Conservation (phyloP, 371 early-diverging fungal genomes). For the Mucor sp. region DNA sequence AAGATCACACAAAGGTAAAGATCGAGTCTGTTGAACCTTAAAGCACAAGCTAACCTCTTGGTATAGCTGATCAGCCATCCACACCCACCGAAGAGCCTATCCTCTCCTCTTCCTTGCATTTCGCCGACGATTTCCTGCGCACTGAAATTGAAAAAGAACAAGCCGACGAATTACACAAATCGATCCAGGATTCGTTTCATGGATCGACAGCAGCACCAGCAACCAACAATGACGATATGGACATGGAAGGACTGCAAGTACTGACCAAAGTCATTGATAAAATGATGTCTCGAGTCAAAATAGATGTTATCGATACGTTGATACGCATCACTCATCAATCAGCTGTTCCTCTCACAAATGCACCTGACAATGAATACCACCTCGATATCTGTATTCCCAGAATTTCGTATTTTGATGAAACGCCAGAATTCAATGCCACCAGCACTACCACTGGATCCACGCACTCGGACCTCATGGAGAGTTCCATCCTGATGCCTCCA, state of each 20-base stretch:
- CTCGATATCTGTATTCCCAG: slow-evolving; percentile 59
- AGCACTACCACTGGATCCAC: slow-evolving; percentile 4
- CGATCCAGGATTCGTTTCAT: slow-evolving; percentile 59
- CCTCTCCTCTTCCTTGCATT: slow-evolving; percentile 81
- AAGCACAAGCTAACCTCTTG: no score
- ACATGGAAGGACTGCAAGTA: slow-evolving; percentile 66
- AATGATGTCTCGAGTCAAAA: slow-evolving; percentile 64
- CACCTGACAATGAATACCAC: slow-evolving; percentile 43
- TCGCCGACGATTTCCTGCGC: slow-evolving; percentile 85
- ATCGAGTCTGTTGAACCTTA: no score
- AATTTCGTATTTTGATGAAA: slow-evolving; percentile 65
- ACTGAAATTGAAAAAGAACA: slow-evolving; percentile 63
- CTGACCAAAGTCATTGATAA: slow-evolving; percentile 71
- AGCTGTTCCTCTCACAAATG: slow-evolving; percentile 17
- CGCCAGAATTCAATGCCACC: slow-evolving; percentile 49
- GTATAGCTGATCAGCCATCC: neutral
- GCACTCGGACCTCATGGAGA: slow-evolving; percentile 25
- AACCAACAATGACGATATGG: slow-evolving; percentile 25
- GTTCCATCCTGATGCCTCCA: slow-evolving; percentile 44
- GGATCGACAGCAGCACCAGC: neutral
- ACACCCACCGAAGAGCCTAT: slow-evolving; percentile 55
- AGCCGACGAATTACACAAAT: slow-evolving; percentile 55
- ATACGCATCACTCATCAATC: slow-evolving; percentile 61
- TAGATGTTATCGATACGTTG: slow-evolving; percentile 55
- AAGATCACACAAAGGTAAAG: slow-evolving; percentile 18